Conservation (phyloP, 805 yeast genomes). For the Middelhovenomyces tepae region DNA sequence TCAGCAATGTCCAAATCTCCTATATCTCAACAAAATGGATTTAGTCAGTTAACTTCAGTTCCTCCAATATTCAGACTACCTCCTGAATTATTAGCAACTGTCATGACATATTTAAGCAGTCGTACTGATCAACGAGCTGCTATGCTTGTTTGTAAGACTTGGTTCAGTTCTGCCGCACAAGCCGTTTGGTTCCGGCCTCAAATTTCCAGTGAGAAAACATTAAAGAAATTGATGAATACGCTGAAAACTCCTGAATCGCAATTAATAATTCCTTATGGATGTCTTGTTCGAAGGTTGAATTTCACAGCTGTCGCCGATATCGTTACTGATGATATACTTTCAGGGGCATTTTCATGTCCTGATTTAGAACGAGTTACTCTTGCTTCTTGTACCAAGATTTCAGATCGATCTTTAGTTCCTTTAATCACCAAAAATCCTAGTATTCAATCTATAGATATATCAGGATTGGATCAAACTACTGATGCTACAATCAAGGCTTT, state of each 20-base stretch:
- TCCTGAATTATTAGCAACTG: conserved; percentile 31
- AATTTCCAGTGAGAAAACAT: conserved; percentile 42
- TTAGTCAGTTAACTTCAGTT: no score
- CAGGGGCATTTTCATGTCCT: conserved; percentile 51
- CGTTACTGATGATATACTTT: conserved; percentile 56
- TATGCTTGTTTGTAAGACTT: conserved; percentile 66
- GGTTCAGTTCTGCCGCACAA: conserved; percentile 73
- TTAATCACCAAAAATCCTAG: conserved; percentile 58
- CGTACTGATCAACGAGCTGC: conserved; percentile 21
- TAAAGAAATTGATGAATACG: conserved; percentile 46
- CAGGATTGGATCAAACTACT: conserved; percentile 61
- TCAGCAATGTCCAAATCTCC: no score
- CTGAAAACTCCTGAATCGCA: conserved; percentile 41
- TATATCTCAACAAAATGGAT: no score
- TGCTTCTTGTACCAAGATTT: conserved; percentile 63
- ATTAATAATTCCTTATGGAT: conserved; percentile 45
- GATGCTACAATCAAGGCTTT: conserved; percentile 64
- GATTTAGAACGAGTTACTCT: conserved; percentile 80
- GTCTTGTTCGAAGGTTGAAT: conserved; percentile 69
- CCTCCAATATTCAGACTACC: conserved; percentile 30
- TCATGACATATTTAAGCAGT: conserved; percentile 16
- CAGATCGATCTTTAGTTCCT: conserved; percentile 50
- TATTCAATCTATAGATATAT: conserved; percentile 78
- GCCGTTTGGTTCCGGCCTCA: conserved; percentile 83
- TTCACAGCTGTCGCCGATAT: conserved; percentile 61